Conservation (phyloP, 345 rosid species). For the Lenwebbia sp. region DNA sequence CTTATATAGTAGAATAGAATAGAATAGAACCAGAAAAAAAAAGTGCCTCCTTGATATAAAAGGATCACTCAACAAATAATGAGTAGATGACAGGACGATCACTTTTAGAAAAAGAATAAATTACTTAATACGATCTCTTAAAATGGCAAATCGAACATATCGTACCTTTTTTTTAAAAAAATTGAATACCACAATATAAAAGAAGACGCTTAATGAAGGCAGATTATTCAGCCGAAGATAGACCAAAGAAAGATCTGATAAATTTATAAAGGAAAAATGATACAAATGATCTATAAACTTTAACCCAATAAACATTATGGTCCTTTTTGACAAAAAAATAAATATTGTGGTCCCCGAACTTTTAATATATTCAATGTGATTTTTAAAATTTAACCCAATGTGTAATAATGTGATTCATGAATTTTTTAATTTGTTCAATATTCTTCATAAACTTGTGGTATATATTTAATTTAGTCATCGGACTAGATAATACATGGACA, state of each 20-base stretch:
- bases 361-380: too few species aligned
- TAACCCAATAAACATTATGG: too few species aligned
- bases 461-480: too few species aligned
- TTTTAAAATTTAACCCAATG: too few species aligned
- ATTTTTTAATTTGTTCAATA: too few species aligned
- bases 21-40: too few species aligned
- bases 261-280: neutral
- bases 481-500: too few species aligned
- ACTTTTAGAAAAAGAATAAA: neutral
- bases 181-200: neutral
- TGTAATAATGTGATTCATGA: accelerated
- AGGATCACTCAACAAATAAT: neutral
- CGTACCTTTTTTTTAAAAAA: neutral
- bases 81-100: neutral
- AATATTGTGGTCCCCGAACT: too few species aligned
- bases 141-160: neutral
- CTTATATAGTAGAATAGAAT: too few species aligned
- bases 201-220: neutral
- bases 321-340: too few species aligned
- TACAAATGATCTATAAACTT: too few species aligned
- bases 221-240: neutral
- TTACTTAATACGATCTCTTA: neutral
- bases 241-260: neutral
- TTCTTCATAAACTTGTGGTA: too few species aligned
- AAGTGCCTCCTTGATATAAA: neutral